phyloP scores from a whole-genome alignment of 495 filamentous ascomycete genomes.

The Filosporella fistucella region DNA sequence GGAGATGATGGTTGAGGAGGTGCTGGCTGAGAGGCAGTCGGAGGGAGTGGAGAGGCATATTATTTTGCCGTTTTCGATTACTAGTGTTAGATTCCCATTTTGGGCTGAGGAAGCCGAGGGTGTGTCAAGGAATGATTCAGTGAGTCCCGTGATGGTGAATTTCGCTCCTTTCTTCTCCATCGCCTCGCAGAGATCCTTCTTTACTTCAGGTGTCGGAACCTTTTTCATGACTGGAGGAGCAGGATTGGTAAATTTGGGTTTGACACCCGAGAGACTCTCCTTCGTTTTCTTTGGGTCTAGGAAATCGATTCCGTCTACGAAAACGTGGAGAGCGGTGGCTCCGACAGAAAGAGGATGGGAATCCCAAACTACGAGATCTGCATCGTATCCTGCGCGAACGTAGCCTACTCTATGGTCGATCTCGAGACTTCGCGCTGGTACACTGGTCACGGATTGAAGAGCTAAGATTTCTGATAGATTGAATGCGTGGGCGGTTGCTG shows the following conservation, averaged over 20 bases:
- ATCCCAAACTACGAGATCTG: slow-evolving; percentile 64
- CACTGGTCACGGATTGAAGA: slow-evolving; percentile 55
- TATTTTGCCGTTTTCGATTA: slow-evolving; percentile 42
- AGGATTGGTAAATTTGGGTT: too few relatives aligned
- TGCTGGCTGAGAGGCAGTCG: slow-evolving; percentile 22
- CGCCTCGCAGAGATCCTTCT: slow-evolving; percentile 14
- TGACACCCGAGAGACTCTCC: slow-evolving; percentile 29
- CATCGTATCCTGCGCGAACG: slow-evolving; percentile 57
- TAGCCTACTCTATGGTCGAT: slow-evolving; percentile 57
- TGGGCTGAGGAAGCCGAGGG: not conserved
- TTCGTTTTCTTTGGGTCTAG: slow-evolving; percentile 38
- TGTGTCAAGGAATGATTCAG: slow-evolving; percentile 31
- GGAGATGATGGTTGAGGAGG: slow-evolving; percentile 29
- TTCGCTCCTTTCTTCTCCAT: slow-evolving; percentile 18
- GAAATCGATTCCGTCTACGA: slow-evolving; percentile 56
- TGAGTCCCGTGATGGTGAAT: slow-evolving; percentile 45
- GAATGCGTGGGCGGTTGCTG: slow-evolving; percentile 55
- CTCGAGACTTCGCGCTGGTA: slow-evolving; percentile 54
- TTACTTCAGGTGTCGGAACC: slow-evolving; percentile 28
- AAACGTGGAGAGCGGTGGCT: slow-evolving; percentile 57
- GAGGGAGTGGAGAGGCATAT: slow-evolving; percentile 42
- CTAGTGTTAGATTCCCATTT: slow-evolving; percentile 28
- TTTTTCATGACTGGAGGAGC: slow-evolving; percentile 26
- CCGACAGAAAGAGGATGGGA: slow-evolving; percentile 57
- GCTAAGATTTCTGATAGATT: slow-evolving; percentile 57